Base-by-base conservation (phyloP, 2,329 filamentous ascomycete species). In the Paecilomyces formosus region DNA sequence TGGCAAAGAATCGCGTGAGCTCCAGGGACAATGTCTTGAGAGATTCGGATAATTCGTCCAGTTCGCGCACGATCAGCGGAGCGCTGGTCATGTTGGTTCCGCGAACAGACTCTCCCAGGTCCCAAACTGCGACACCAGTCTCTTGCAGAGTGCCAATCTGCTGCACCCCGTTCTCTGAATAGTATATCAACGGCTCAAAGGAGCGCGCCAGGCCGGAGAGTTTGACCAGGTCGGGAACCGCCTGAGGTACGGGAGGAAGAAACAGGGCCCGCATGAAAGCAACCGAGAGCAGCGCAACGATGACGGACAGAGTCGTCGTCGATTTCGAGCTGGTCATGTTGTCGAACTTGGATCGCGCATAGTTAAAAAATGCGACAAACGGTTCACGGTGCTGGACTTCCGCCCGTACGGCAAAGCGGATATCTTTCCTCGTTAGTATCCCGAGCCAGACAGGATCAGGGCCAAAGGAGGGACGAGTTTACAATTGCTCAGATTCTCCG, bases 101-200 rank as follows among this genome's bases (percentile, higher is more conserved):
- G 55, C 92, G 85, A 58, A 97, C 89, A 63, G 88, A 95, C 80
- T 97, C 93, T 59, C 91, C 89, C 5, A 97, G 81, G 71, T 97
- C 93, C 90, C 92, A 96, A 26, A 97, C 92, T 0, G 93, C 93
- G 31, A 96, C 88, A 51, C 92, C 90, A 0, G 92, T 96, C 57
- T 94, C 91, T 73, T 96, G 92, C 54, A 97, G 79, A 63, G 95
- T 90, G 59, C 88, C 87, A 49, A 96, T 91, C 69, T 96, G 92
- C 39, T 87, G 84, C 51, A 92, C 87, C 8, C 92, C 92, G 70
- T 92, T 89, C 69, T 97, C 92, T 0, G 92, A 96, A 71, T 95
- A 96, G 77, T 94, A 94, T 62, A 97, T 95, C 52, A 97, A 82
- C 5, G 93, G 93, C 72, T 97, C 93, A 69, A 97, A 96, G 9